Conservation (phyloP, 129 eudicot species). For the Centaurea solstitialis region DNA sequence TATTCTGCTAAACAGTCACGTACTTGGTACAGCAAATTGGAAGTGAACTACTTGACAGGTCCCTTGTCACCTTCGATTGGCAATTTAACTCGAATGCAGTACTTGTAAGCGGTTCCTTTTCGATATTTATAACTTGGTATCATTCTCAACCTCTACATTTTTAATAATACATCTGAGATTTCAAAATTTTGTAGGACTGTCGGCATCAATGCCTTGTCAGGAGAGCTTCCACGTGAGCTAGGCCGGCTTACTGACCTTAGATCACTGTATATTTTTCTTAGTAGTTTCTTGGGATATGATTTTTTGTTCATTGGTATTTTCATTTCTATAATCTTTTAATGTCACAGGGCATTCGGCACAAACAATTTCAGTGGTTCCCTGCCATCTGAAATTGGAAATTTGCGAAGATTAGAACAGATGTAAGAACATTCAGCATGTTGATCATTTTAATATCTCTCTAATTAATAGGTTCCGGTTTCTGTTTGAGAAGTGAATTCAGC, state of each 20-base stretch:
- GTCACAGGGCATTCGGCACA: conserved; percentile 48
- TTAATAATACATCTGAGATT: neutral
- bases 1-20: neutral
- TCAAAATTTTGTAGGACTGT: conserved; percentile 38
- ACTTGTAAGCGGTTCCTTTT: conserved; percentile 46
- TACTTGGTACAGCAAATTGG: conserved; percentile 48
- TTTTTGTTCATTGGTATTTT: neutral
- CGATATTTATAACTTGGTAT: neutral
- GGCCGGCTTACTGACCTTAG: conserved; percentile 63
- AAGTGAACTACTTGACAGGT: conserved; percentile 69
- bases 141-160: neutral
- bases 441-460: neutral
- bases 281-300: neutral
- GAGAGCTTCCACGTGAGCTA: conserved; percentile 62
- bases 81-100: conserved; percentile 68
- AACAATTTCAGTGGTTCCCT: conserved; percentile 75
- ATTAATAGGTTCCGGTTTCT: neutral
- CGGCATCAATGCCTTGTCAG: conserved; percentile 74
- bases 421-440: conserved; percentile 39
- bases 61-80: conserved; percentile 67
- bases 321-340: conserved; percentile 8
- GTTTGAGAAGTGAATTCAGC: no score
- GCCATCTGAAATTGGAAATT: conserved; percentile 76
- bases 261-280: conserved; percentile 11
- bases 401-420: conserved; percentile 48